phyloP scores from a whole-genome alignment of 805 yeast genomes.

The Pichia ethanolica region DNA sequence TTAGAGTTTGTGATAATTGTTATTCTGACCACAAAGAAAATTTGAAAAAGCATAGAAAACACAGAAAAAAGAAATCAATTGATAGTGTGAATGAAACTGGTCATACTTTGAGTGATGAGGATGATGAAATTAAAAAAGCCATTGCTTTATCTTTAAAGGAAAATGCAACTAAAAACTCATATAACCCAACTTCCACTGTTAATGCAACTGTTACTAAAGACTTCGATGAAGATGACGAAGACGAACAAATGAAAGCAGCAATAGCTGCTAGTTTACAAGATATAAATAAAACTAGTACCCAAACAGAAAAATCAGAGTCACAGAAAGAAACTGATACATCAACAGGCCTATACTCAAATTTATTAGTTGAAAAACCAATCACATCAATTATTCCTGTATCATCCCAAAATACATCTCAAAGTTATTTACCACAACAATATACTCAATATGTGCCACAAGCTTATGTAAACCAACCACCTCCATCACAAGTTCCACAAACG shows the following conservation, averaged over 20 bases:
- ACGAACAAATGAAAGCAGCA: conserved; percentile 87
- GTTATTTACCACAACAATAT: not conserved
- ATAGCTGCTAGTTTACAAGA: conserved; percentile 86
- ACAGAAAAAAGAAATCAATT: conserved; percentile 1
- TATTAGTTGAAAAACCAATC: conserved; percentile 6
- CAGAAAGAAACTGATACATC: conserved; percentile 3
- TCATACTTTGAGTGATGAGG: conserved; percentile 44
- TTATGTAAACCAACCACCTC: not conserved
- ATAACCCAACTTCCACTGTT: not conserved
- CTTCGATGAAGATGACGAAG: conserved; percentile 55
- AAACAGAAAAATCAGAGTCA: not conserved
- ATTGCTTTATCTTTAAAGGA: conserved; percentile 73
- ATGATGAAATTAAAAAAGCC: conserved; percentile 71
- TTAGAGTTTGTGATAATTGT: conserved; percentile 91
- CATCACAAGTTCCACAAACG: not conserved
- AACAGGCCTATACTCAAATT: conserved; percentile 24
- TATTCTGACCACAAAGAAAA: conserved; percentile 49
- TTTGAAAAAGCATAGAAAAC: conserved; percentile 14
- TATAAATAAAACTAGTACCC: conserved; percentile 32
- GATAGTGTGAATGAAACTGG: not conserved
- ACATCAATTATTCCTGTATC: not conserved
- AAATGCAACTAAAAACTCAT: conserved; percentile 13
- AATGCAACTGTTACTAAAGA: conserved; percentile 1
- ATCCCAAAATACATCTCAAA: not conserved
- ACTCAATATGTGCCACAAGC: not conserved